A percentile compares a stretch with the other conserved stretches of the same genome.
phyloP scores from a whole-genome alignment of 169 alveolate species.

The Plasmodium reichenowi region DNA sequence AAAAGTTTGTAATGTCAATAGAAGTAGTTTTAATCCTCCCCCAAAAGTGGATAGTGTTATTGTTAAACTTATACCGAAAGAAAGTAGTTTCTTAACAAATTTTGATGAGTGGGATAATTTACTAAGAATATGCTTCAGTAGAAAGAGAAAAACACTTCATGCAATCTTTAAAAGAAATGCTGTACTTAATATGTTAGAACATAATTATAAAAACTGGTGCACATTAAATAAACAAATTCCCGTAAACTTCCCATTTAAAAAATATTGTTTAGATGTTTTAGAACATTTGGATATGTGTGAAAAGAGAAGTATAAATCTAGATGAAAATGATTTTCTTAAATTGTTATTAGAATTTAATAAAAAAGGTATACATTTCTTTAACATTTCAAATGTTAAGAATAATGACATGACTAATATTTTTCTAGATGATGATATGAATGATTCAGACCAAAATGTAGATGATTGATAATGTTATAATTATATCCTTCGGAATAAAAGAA shows the following conservation, averaged over 20 bases:
- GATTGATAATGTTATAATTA: neutral
- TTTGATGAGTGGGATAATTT: constrained; percentile 99
- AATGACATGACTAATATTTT: constrained; percentile 18
- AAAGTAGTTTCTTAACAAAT: constrained; percentile 85
- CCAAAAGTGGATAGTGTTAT: constrained; percentile 99
- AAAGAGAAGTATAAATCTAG: constrained; percentile 90
- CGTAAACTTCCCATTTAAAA: constrained; percentile 72
- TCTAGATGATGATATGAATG: constrained; percentile 26
- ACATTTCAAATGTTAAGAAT: constrained; percentile 79
- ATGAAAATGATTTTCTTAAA: constrained; percentile 90
- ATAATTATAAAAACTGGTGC: constrained; percentile 93
- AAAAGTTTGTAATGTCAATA: constrained; percentile 94
- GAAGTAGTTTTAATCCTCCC: constrained; percentile 99
- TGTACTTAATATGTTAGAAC: constrained; percentile 93
- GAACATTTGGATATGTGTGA: constrained; percentile 45
- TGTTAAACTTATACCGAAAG: constrained; percentile 97
- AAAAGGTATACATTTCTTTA: constrained; percentile 91
- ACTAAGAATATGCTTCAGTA: constrained; percentile 96
- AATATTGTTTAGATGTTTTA: constrained; percentile 70
- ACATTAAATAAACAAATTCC: constrained; percentile 86
- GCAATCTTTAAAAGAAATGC: constrained; percentile 96
- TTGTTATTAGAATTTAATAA: constrained; percentile 91
- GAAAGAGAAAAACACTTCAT: constrained; percentile 97
- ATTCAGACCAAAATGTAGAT: neutral
- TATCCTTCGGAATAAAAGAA: too few relatives aligned